Evolutionary conservation across 768 basidiomycete genomes (phyloP).

Genomic region (Phanerochaete carnosa): DNA sequence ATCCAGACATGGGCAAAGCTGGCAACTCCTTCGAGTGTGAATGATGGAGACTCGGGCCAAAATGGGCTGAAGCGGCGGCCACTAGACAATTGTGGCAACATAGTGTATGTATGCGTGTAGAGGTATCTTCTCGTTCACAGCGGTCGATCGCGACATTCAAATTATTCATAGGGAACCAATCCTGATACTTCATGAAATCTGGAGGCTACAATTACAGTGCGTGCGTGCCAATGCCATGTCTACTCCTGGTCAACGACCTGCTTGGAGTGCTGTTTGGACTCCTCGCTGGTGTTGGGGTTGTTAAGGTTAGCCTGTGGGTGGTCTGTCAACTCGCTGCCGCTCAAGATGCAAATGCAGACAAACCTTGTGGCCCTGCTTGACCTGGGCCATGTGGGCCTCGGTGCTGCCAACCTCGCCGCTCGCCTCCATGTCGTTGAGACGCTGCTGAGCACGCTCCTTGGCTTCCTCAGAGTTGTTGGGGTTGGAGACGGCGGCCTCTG

Average conservation of each 20-base stretch:
- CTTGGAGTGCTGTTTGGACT: conserved; percentile 22
- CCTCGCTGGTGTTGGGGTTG: conserved; percentile 21
- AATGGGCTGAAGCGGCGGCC: no score
- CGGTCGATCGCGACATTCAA: no score
- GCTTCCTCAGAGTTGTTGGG: conserved; percentile 17
- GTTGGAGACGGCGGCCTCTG: conserved; percentile 21
- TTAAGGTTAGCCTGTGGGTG: conserved; percentile 14
- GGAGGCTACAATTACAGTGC: no score
- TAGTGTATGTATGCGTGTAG: no score
- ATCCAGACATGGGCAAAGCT: no score
- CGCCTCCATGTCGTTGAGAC: conserved; percentile 12
- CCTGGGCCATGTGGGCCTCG: conserved; percentile 3
- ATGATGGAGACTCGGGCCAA: no score
- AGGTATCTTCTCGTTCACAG: no score
- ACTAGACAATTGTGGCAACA: no score
- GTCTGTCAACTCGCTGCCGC: neutral
- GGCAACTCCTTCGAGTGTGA: no score
- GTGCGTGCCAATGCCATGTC: neutral
- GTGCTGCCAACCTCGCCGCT: neutral
- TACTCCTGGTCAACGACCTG: conserved; percentile 13
- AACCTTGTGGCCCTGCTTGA: conserved; percentile 9
- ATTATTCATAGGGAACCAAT: no score
- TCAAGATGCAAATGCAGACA: neutral
- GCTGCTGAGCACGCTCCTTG: conserved; percentile 19
- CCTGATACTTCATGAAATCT: no score